Percentiles rank a stretch among this genome's conserved stretches.
These are phyloP conservation scores for Peronosclerospora sorghi DNA, from an alignment of 352 stramenopile species.

Conservation along the genomic window DNA sequence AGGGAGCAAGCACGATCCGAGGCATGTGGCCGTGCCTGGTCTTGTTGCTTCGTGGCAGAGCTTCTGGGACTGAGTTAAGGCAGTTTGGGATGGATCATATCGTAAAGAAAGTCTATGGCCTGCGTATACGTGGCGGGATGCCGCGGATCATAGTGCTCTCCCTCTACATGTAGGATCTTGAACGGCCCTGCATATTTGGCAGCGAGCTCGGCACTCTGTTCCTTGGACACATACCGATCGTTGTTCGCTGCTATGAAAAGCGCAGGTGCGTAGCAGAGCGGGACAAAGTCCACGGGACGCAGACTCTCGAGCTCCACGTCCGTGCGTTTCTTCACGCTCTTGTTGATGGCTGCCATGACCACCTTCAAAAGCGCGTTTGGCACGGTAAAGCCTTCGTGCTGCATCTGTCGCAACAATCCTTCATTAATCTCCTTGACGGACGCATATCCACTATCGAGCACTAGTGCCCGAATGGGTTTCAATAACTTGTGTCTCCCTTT, in stretches of 20 bases:
- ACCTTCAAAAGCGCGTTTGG: slow-evolving; percentile 64
- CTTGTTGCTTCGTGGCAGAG: too few species aligned
- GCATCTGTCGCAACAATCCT: slow-evolving; percentile 45
- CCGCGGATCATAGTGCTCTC: slow-evolving; percentile 53
- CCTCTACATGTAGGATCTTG: slow-evolving; percentile 40
- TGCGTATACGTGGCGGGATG: slow-evolving; percentile 32
- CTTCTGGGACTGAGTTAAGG: too few species aligned
- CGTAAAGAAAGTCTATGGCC: slow-evolving; percentile 56
- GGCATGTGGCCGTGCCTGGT: too few species aligned
- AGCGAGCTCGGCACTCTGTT: slow-evolving; percentile 59
- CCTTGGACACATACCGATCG: slow-evolving; percentile 53
- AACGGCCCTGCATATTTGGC: slow-evolving; percentile 46
- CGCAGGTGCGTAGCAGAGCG: slow-evolving; percentile 55
- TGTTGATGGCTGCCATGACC: slow-evolving; percentile 47
- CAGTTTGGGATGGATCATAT: slow-evolving; percentile 29
- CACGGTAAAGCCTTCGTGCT: slow-evolving; percentile 63
- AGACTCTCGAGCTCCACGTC: slow-evolving; percentile 63
- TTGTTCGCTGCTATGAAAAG: slow-evolving; percentile 52
- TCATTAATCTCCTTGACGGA: slow-evolving; percentile 58
- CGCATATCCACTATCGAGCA: slow-evolving; percentile 67
- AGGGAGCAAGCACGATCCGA: too few species aligned
- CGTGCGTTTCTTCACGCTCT: slow-evolving; percentile 67
- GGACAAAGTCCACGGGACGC: slow-evolving; percentile 58
- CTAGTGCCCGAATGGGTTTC: slow-evolving; percentile 61
- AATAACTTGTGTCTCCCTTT: slow-evolving; percentile 24